Percentiles rank a stretch among this genome's conserved stretches.
phyloP scores from a whole-genome alignment of 2,329 filamentous ascomycete genomes.

The Trichoderma koningii region DNA sequence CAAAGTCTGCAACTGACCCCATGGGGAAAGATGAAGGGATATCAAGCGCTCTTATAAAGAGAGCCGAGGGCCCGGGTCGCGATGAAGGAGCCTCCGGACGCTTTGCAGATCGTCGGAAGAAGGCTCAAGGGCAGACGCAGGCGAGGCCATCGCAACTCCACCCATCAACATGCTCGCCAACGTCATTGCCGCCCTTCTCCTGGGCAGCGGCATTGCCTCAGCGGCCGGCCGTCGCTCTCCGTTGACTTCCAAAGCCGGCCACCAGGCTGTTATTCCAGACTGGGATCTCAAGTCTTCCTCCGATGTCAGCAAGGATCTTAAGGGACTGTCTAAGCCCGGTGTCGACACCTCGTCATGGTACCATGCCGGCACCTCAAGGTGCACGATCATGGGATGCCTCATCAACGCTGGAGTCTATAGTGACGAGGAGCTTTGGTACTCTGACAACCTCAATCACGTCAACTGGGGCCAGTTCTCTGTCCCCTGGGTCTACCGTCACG shows the following conservation, averaged over 20 bases:
- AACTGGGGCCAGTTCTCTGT: conserved; percentile 51
- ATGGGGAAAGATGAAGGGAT: conserved; percentile 15
- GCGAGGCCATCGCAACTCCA: not conserved
- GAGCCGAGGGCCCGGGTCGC: not conserved
- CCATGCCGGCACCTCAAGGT: conserved; percentile 48
- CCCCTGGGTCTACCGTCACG: conserved; percentile 61
- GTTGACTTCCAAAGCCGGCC: conserved; percentile 35
- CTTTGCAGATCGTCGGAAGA: conserved; percentile 4
- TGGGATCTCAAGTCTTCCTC: conserved; percentile 55
- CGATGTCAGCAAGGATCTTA: conserved; percentile 40
- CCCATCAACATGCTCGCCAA: conserved; percentile 24
- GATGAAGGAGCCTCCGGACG: not conserved
- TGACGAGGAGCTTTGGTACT: conserved; percentile 58
- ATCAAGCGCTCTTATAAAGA: not conserved
- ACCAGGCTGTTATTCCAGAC: conserved; percentile 41
- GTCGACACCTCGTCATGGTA: conserved; percentile 55
- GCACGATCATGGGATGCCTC: conserved; percentile 60
- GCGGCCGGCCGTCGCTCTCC: conserved; percentile 6
- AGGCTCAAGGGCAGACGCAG: not conserved
- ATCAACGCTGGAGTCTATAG: conserved; percentile 55
- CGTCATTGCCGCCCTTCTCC: conserved; percentile 17
- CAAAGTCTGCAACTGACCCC: not conserved
- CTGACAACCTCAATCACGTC: conserved; percentile 48
- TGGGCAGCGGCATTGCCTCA: conserved; percentile 25
- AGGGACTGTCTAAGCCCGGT: conserved; percentile 45